Base-by-base conservation (phyloP, 108 stramenopile genomes). In the Fistulifera pelliculosa region DNA sequence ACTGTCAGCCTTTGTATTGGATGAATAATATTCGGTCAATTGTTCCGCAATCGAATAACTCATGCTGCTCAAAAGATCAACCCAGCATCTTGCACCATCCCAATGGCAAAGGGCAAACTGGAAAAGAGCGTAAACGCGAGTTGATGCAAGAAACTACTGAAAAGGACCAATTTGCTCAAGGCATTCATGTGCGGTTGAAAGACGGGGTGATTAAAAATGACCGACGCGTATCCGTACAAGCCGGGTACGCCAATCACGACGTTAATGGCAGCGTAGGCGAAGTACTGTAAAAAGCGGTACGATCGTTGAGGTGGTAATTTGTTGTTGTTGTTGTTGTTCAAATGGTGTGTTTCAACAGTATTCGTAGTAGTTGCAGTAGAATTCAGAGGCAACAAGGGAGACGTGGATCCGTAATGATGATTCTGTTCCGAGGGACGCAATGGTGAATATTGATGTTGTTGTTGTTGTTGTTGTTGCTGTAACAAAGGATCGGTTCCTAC, bases 61-160 rank as follows among this genome's bases (percentile, higher is more conserved):
- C 91, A 98, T 98, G 56, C 61, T 59, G 22, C 71, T 73, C 23
- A 97, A 70, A 98, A 97, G 38, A 97, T 96, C 27, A 97, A 64
- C 13, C 97, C 97, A 1, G 97, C 97, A 73, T 98, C 97, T 70
- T 97, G 96, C 15, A 97, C 96, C 27, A 80, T 83, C 18, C 95
- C 95, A 49, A 95, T 94, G 41, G 90, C 83, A 70, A 95, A 97
- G 15, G 91, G 81, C 25, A 97, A 64, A 13, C 80, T 70, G 1
- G 82, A 85, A 41, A 87, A 81, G 6, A 84, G 16, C 1, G 71
- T 60, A 65, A 98, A 98, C 48, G 80, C 79, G 8, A 78, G 18
- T 61, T 98, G 96, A 70, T 98, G 96, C 11, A 96, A 69, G 23
- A 87, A 68, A 15, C 73, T 76, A 61, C 75, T 76, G 19, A 90